Conservation (phyloP, 768 basidiomycete genomes). For the Exsudoporus frostii region DNA sequence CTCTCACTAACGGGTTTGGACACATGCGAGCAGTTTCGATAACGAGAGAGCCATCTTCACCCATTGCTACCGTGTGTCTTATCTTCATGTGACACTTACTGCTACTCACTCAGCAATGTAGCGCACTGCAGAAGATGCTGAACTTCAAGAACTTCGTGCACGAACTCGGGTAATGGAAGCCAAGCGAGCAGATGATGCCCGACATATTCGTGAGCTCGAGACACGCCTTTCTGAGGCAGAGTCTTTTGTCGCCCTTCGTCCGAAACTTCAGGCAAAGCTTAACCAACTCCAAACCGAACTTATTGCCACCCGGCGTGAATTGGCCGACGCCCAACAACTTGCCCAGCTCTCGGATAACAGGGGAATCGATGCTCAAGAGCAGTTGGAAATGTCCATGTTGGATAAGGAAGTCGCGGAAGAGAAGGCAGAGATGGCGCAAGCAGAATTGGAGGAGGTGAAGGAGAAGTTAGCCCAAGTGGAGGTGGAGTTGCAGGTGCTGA, state of each 20-base stretch:
- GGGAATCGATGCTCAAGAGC: slow-evolving; percentile 78
- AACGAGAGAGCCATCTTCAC: slow-evolving; percentile 28
- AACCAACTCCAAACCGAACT: slow-evolving; percentile 78
- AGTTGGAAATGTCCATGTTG: slow-evolving; percentile 91
- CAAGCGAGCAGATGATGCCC: slow-evolving; percentile 82
- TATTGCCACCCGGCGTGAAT: slow-evolving; percentile 66
- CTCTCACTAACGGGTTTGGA: slow-evolving; percentile 5
- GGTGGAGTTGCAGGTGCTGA: slow-evolving; percentile 79
- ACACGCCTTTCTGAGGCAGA: slow-evolving; percentile 81
- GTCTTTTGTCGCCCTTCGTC: slow-evolving; percentile 76
- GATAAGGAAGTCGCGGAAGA: slow-evolving; percentile 98
- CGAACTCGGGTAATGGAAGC: slow-evolving; percentile 84
- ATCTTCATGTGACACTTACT: neutral
- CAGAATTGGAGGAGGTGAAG: slow-evolving; percentile 72
- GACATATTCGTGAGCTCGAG: slow-evolving; percentile 82
- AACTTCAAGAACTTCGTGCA: slow-evolving; percentile 76
- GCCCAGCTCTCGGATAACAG: slow-evolving; percentile 65
- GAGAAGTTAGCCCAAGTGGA: slow-evolving; percentile 78
- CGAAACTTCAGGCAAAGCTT: slow-evolving; percentile 89
- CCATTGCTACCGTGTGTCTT: slow-evolving; percentile 19
- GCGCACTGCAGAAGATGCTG: slow-evolving; percentile 48
- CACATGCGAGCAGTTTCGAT: slow-evolving; percentile 17
- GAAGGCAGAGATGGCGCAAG: slow-evolving; percentile 74
- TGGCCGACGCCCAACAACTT: slow-evolving; percentile 76
- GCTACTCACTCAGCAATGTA: slow-evolving; percentile 14